These are phyloP conservation scores for Suillus plorans DNA, from an alignment of 768 basidiomycete species.

Conservation along the genomic window DNA sequence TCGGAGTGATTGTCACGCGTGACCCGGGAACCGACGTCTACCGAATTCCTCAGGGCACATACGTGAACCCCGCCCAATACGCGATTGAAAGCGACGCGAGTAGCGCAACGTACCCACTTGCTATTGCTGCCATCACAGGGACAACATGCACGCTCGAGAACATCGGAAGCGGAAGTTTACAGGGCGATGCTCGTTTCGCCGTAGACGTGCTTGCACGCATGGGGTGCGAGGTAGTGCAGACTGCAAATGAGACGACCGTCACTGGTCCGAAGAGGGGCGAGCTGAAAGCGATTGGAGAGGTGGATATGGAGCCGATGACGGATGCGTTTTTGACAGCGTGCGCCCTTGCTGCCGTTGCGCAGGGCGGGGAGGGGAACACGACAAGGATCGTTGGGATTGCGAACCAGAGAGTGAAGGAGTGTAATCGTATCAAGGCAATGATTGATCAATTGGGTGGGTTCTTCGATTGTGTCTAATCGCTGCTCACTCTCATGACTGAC, in stretches of 20 bases:
- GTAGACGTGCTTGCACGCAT: constrained; percentile 90
- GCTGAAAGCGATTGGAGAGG: constrained; percentile 71
- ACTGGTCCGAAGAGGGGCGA: constrained; percentile 82
- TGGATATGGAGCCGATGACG: constrained; percentile 99
- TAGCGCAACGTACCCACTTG: constrained; percentile 94
- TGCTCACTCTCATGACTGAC: neutral
- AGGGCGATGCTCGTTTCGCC: constrained; percentile 97
- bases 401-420: constrained; percentile 98
- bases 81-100: constrained; percentile 95
- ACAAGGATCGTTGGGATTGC: constrained; percentile 93
- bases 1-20: constrained; percentile 78
- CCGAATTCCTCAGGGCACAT: constrained; percentile 78
- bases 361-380: constrained; percentile 53
- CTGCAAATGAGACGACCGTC: constrained; percentile 86
- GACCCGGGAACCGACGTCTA: constrained; percentile 75
- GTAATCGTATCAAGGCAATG: constrained; percentile 96
- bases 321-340: constrained; percentile 98
- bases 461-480: neutral
- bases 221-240: constrained; percentile 92
- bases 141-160: constrained; percentile 91
- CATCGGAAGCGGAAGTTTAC: constrained; percentile 87
- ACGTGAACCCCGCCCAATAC: constrained; percentile 78
- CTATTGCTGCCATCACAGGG: constrained; percentile 97
- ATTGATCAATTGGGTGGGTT: constrained; percentile 84
- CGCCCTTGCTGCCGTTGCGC: constrained; percentile 85